These are phyloP conservation scores for Ordospora colligata DNA, from an alignment of 371 early-diverging fungal species.

Conservation along the genomic window DNA sequence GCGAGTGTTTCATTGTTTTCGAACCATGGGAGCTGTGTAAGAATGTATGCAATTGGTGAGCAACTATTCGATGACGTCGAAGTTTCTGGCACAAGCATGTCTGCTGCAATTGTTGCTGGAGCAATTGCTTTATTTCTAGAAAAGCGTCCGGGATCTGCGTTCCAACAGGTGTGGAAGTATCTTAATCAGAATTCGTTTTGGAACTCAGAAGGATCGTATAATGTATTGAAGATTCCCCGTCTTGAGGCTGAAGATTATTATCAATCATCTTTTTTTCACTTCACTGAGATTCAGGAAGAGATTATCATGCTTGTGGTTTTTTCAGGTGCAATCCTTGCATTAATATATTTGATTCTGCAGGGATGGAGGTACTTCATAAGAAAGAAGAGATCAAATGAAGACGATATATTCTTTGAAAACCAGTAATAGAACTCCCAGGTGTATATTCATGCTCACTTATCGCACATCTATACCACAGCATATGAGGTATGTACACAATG, in stretches of 20 bases:
- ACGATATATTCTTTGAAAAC: neutral
- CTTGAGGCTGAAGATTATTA: neutral
- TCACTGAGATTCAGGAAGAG: neutral
- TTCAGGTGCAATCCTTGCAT: neutral
- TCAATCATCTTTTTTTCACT: neutral
- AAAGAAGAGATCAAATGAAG: neutral
- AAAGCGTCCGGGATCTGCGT: conserved; percentile 22
- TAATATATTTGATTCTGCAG: neutral
- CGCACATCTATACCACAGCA: too few species aligned
- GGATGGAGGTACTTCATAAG: neutral
- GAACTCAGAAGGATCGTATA: conserved; percentile 4
- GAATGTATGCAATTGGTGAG: conserved; percentile 44
- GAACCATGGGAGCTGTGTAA: conserved; percentile 42
- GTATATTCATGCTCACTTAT: too few species aligned
- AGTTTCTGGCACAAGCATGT: conserved; percentile 24
- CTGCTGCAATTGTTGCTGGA: conserved; percentile 42
- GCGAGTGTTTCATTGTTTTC: conserved; percentile 34
- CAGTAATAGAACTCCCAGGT: too few species aligned
- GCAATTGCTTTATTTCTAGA: conserved; percentile 39
- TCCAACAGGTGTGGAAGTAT: conserved; percentile 28
- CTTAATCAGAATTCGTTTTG: conserved; percentile 32
- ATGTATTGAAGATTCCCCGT: neutral
- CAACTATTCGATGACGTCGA: neutral
- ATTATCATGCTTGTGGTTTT: neutral
- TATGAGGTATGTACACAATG: too few species aligned